A percentile compares a stretch with the other conserved stretches of the same genome.
These are phyloP conservation scores for Trichoderma sp. DNA, from an alignment of 2,329 filamentous ascomycete genomes.

Conservation along the genomic window DNA sequence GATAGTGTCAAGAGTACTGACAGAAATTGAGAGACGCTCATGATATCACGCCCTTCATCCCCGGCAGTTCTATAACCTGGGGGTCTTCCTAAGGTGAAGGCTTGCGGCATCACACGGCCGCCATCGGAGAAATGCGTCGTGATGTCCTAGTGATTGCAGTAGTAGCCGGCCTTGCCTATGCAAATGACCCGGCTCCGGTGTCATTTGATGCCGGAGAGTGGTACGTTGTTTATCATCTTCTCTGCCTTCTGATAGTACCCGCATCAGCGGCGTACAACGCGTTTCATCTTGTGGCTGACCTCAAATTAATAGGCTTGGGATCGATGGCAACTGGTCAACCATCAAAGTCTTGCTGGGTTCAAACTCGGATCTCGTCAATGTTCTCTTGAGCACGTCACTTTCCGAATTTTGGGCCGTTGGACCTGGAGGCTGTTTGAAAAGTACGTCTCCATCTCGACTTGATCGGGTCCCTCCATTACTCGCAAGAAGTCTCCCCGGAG, in stretches of 20 bases:
- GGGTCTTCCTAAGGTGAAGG: not conserved
- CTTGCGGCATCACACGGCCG: not conserved
- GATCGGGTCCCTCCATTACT: not conserved
- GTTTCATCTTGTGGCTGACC: not conserved
- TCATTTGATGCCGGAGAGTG: constrained; percentile 26
- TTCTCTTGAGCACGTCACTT: constrained; percentile 61
- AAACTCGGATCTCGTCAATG: constrained; percentile 35
- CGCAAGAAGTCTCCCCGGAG: not conserved
- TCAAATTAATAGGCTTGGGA: constrained; percentile 50
- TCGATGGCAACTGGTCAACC: constrained; percentile 71
- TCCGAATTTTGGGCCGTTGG: constrained; percentile 71
- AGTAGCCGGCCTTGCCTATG: constrained; percentile 15
- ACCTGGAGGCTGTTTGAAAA: constrained; percentile 51
- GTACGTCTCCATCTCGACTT: constrained; percentile 37
- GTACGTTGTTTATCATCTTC: constrained; percentile 21
- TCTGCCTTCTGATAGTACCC: not conserved
- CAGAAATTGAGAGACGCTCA: not conserved
- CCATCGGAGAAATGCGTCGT: constrained; percentile 21
- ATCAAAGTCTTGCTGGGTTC: constrained; percentile 55
- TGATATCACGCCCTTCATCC: not conserved
- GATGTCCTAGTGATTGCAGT: constrained; percentile 4
- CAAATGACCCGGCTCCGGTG: constrained; percentile 25
- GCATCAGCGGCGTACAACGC: not conserved
- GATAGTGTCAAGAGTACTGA: not conserved
- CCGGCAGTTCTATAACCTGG: not conserved